These are phyloP conservation scores for Gossypium mustelinum DNA, from an alignment of 345 rosid species.

Conservation along the genomic window DNA sequence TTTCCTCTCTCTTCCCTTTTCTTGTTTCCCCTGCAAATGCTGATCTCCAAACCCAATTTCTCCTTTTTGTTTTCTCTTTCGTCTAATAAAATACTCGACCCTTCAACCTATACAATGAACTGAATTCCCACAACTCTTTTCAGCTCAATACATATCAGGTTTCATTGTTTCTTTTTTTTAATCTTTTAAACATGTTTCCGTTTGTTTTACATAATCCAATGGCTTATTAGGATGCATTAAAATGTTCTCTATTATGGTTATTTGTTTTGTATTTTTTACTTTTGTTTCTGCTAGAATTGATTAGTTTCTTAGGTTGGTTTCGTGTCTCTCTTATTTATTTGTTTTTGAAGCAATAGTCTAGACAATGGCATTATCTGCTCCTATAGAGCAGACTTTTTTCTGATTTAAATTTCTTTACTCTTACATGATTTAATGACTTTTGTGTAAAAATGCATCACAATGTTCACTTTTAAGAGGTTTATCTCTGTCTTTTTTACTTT, in stretches of 20 bases:
- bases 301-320: not conserved
- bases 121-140: constrained; percentile 1
- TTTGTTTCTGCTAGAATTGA: not conserved
- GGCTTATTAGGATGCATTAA: not conserved
- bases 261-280: not conserved
- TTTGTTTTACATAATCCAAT: not conserved
- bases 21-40: not conserved
- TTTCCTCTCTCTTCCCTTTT: not conserved
- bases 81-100: not conserved
- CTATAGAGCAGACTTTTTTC: not conserved
- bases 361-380: not conserved
- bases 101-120: not conserved
- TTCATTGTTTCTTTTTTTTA: not conserved
- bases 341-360: not conserved
- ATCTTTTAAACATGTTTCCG: not conserved
- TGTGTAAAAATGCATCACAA: not conserved
- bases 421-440: not conserved
- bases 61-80: not conserved
- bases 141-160: not conserved
- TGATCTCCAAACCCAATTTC: not conserved
- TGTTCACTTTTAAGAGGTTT: not conserved
- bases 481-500: not conserved
- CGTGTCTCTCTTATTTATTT: not conserved
- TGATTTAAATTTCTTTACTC: not conserved
- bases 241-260: not conserved